Percentiles rank a stretch among this genome's conserved stretches.
Evolutionary conservation across 2,329 filamentous ascomycete genomes (phyloP).

Genomic region (Seiridium cupressi): DNA sequence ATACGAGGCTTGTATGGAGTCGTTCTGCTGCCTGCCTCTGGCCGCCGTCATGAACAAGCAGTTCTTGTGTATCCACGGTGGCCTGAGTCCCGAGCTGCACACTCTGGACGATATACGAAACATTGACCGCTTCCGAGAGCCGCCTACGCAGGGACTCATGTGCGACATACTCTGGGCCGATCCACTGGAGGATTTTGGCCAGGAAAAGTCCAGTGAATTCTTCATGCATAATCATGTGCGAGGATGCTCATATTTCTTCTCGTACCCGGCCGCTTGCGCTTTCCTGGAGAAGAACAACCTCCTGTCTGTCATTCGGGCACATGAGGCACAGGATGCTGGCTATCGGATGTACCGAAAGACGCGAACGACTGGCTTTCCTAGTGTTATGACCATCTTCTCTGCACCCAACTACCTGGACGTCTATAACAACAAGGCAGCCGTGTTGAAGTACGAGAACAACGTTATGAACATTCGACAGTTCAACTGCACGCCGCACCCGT

Average conservation of each 20-base stretch:
- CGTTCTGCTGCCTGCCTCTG: constrained; percentile 90
- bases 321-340: constrained; percentile 97
- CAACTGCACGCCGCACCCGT: constrained; percentile 98
- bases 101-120: constrained; percentile 91
- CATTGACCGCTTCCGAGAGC: constrained; percentile 97
- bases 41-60: constrained; percentile 99
- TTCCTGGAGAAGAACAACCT: constrained; percentile 99
- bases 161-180: constrained; percentile 99
- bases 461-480: constrained; percentile 99
- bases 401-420: constrained; percentile 98
- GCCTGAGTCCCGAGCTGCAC: constrained; percentile 91
- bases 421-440: constrained; percentile 99
- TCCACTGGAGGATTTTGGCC: constrained; percentile 95
- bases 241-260: constrained; percentile 99
- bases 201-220: constrained; percentile 97
- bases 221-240: constrained; percentile 98
- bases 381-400: constrained; percentile 99
- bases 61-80: constrained; percentile 97
- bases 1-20: constrained; percentile 98
- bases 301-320: constrained; percentile 92
- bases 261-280: constrained; percentile 92
- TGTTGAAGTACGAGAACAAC: constrained; percentile 99
- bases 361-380: constrained; percentile 94
- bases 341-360: constrained; percentile 99
- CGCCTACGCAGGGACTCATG: constrained; percentile 96